Evolutionary conservation across 345 rosid genomes (phyloP), one percentile per base, ranked within the genome.

Genomic region (Moringa oleifera): DNA sequence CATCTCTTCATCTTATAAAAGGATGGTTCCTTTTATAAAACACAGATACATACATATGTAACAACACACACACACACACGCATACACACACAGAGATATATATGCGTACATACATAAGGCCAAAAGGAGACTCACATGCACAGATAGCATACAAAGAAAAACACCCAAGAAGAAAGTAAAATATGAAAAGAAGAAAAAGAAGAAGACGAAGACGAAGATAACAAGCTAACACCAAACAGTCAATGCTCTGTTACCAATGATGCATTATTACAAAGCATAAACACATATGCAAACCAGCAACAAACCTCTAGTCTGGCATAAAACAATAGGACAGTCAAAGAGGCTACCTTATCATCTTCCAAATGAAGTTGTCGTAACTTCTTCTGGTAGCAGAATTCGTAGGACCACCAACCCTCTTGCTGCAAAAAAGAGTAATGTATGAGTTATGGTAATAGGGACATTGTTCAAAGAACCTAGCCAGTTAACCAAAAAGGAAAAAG

Each of bases 351-450:
- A 7, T 80, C 90, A 53, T 77, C 92, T 63, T 90, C 96, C 72
- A 79, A 0, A 71, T 86, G 99, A 31, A 94, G 60, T 71, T 90
- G 97, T 51, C 88, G 73, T 25, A 90, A 67, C 61, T 20, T 36
- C 64, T 68, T 73, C 45, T 71, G 80, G 68, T 86, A 86, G 80
- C 99, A 94, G 75, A 90, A 88, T 71, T 90, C 97, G 72, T 90
- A 94, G 12, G 91, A 80, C 97, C 99, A 90, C 99, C 99, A 94
- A 80, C 95, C 96, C 61, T 90, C 99, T 90, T 90, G 96, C 97
- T 89, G 87, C 84, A 78, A 54, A 52, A 60, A 23, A 53, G 16
- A 25, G 25, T 23, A 11, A 59, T 8, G 25, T 36, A 12, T 53
- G 4, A 25, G n/a, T n/a, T n/a, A n/a, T n/a, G n/a, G n/a, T n/a